phyloP scores from a whole-genome alignment of 2,329 filamentous ascomycete genomes.

The Purpureocillium lavendulum region DNA sequence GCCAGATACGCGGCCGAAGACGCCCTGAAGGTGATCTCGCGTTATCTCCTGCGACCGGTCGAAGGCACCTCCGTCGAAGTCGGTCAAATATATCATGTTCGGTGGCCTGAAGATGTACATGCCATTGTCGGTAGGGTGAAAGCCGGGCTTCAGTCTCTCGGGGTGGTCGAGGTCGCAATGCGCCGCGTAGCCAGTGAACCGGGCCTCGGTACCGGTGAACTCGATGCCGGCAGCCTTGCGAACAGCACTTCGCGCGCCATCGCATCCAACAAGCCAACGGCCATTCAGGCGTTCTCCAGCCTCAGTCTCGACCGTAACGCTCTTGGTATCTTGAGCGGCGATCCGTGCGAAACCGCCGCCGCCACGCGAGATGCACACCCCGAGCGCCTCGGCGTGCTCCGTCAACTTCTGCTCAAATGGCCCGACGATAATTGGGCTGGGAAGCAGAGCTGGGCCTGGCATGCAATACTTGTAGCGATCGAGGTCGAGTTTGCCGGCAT shows the following conservation, averaged over 20 bases:
- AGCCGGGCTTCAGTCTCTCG: conserved; percentile 17
- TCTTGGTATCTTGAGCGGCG: no score
- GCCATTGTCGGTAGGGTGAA: conserved; percentile 14
- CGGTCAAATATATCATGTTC: conserved; percentile 10
- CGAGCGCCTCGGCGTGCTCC: no score
- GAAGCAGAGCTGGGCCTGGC: no score
- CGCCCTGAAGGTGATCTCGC: conserved; percentile 12
- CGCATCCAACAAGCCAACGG: conserved; percentile 32
- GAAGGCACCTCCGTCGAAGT: conserved; percentile 11
- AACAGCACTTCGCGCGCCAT: conserved; percentile 30
- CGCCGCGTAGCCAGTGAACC: conserved; percentile 24
- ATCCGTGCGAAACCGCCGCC: no score
- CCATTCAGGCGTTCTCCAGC: conserved; percentile 11
- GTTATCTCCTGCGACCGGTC: conserved; percentile 10
- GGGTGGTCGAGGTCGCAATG: conserved; percentile 22
- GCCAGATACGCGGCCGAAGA: conserved; percentile 13
- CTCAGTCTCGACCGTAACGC: no score
- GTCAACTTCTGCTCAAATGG: no score
- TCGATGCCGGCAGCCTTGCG: conserved; percentile 26
- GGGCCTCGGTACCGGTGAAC: conserved; percentile 25
- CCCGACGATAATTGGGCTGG: no score
- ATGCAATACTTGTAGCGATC: conserved; percentile 20
- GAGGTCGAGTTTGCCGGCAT: conserved; percentile 17
- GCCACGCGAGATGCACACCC: no score
- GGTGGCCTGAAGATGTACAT: conserved; percentile 14